Percentiles rank a stretch among this genome's conserved stretches.
Evolutionary conservation across 2,329 filamentous ascomycete genomes (phyloP).

Genomic region (Xylariaceae sp.): DNA sequence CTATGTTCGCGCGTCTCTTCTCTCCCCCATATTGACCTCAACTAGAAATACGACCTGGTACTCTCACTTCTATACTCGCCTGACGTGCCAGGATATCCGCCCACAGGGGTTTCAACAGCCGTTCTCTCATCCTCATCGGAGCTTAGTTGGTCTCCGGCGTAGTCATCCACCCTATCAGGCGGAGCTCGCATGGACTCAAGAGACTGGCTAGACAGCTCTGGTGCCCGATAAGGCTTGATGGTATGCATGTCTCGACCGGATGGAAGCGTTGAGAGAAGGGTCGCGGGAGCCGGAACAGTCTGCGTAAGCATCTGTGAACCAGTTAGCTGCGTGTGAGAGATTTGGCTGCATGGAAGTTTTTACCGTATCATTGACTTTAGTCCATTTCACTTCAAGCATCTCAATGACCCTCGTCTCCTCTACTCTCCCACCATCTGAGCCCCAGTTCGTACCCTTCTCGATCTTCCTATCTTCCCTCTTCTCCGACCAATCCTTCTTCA

Average conservation of each 20-base stretch:
- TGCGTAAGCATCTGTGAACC: slow-evolving; percentile 46
- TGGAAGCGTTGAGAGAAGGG: slow-evolving; percentile 74
- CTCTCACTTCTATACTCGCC: slow-evolving; percentile 26
- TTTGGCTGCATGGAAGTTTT: background rate
- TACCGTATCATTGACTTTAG: slow-evolving; percentile 87
- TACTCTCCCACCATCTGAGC: slow-evolving; percentile 74
- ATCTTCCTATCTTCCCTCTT: slow-evolving; percentile 75
- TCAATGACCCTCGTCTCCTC: slow-evolving; percentile 85
- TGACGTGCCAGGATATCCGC: slow-evolving; percentile 26
- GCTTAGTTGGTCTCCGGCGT: slow-evolving; percentile 35
- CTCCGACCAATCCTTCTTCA: slow-evolving; percentile 68
- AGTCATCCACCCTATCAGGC: slow-evolving; percentile 43
- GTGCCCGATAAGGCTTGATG: slow-evolving; percentile 63
- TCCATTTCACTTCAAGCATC: slow-evolving; percentile 85
- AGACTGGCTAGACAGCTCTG: slow-evolving; percentile 59
- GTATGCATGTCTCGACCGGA: slow-evolving; percentile 83
- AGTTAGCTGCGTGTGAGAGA: slow-evolving; percentile 1
- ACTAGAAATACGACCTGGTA: slow-evolving; percentile 30
- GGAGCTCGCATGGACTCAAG: slow-evolving; percentile 60
- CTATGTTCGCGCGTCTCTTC: no score
- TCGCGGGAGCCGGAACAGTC: slow-evolving; percentile 64
- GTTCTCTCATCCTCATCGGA: slow-evolving; percentile 40
- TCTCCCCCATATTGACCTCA: no score
- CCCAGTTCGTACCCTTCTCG: slow-evolving; percentile 71
- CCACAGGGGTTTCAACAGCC: slow-evolving; percentile 22